Percentiles rank a stretch among this genome's conserved stretches.
These are phyloP conservation scores for Sphagnum magellanicum DNA, from an alignment of 228 moss, liverwort and hornwort genomes.

Conservation along the genomic window DNA sequence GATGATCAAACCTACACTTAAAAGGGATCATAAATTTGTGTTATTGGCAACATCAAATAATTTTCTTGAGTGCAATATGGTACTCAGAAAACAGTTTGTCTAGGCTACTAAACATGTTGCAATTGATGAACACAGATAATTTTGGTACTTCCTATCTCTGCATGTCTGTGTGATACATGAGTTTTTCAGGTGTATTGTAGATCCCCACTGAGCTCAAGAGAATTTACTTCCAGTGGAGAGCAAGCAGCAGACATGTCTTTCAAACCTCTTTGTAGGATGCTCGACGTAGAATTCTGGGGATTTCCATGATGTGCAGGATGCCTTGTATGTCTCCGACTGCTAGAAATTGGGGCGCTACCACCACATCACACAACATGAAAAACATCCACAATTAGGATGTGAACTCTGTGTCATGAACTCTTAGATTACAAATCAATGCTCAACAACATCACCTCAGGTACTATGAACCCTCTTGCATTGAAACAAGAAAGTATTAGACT, in stretches of 20 bases:
- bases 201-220: too few species aligned
- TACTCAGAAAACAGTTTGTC: background rate
- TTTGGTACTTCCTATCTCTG: background rate
- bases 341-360: conserved; percentile 78
- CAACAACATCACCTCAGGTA: background rate
- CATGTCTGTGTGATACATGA: background rate
- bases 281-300: conserved; percentile 72
- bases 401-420: background rate
- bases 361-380: background rate
- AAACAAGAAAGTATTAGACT: background rate
- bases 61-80: background rate
- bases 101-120: background rate
- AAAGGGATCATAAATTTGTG: too few species aligned
- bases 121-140: background rate
- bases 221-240: too few species aligned
- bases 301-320: conserved; percentile 69
- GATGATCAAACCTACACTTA: too few species aligned
- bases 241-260: too few species aligned
- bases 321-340: conserved; percentile 85
- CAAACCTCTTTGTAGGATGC: conserved; percentile 66
- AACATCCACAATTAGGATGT: background rate
- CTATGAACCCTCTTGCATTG: background rate
- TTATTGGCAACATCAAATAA: too few species aligned
- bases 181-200: too few species aligned
- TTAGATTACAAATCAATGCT: background rate